Evolutionary conservation across 345 rosid genomes (phyloP), one percentile per base, ranked within the genome.

Genomic region (Salix exigua): DNA sequence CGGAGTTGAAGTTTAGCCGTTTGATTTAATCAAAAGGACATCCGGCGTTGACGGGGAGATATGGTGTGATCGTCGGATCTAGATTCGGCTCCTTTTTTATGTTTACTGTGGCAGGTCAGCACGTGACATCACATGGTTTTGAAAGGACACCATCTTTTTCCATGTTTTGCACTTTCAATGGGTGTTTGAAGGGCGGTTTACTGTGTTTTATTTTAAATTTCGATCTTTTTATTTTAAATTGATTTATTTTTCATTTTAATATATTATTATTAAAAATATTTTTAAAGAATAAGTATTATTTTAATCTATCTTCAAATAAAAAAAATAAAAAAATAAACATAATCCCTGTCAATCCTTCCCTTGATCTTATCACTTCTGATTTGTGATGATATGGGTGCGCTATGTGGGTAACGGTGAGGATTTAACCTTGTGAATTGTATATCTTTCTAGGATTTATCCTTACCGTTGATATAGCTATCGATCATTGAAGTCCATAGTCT

Each of bases 51-150:
- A 86, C 76, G 86, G 90, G 81, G 71, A 76, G 80, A 80, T 78
- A 70, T 69, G 51, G 35, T 75, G 74, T 46, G 85, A 88, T 87
- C 90, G 89, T 87, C 84, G 84, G 95, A 92, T 90, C 86, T 76
- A 69, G 82, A 81, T 82, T 78, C 83, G 79, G 80, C 51, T 37
- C 58, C 77, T 68, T 73, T 84, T 81, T 75, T 66, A 4, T 69
- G 81, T 86, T 89, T 82, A 66, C 82, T 69, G 85, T 82, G 82
- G 82, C 85, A 83, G 87, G 82, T 78, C 84, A 88, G 91, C 97
- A 87, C 91, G 92, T 90, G 93, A 89, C 85, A 68, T 65, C 46
- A 58, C 73, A 72, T 66, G 76, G 72, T 63, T 14, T 35, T n/a
- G 30, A 40, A 25, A 5, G 8, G 7, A 53, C 14, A 42, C 13